Evolutionary conservation across 495 filamentous ascomycete species (phyloP).

Genomic region (Aspergillus conjunctus): DNA sequence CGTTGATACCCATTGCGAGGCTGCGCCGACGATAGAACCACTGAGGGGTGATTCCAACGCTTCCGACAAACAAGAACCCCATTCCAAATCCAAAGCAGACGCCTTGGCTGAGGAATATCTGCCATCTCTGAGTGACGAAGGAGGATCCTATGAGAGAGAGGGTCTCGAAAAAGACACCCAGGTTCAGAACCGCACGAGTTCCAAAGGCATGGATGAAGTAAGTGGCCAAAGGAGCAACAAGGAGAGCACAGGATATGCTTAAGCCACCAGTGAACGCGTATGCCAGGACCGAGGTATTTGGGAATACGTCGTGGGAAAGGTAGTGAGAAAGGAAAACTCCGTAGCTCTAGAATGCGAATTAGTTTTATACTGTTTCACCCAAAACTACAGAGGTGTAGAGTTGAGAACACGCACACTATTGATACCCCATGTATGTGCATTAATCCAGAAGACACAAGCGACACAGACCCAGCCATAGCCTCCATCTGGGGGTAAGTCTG

Average conservation of each 20-base stretch:
- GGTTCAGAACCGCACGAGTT: conserved; percentile 57
- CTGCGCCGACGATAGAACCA: conserved; percentile 74
- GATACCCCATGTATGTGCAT: conserved; percentile 59
- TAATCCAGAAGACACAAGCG: conserved; percentile 52
- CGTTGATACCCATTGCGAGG: conserved; percentile 72
- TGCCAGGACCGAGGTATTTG: conserved; percentile 56
- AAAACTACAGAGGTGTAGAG: neutral
- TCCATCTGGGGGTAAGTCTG: conserved; percentile 52
- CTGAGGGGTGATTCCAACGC: conserved; percentile 70
- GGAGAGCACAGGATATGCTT: conserved; percentile 63
- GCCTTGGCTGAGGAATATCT: conserved; percentile 75
- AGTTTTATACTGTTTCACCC: conserved; percentile 6
- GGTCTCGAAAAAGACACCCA: conserved; percentile 62
- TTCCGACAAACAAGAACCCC: conserved; percentile 75
- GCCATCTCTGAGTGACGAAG: conserved; percentile 70
- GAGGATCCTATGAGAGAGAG: conserved; percentile 65
- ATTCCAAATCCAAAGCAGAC: conserved; percentile 74
- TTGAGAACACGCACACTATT: conserved; percentile 45
- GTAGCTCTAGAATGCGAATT: conserved; percentile 44
- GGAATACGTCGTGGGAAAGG: conserved; percentile 59
- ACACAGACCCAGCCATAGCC: conserved; percentile 61
- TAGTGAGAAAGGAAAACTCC: conserved; percentile 75
- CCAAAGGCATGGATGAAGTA: conserved; percentile 55
- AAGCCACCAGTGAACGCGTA: conserved; percentile 78
- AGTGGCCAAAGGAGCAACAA: conserved; percentile 67